Percentiles rank a stretch among this genome's conserved stretches.
Conservation (phyloP, 1,284 basidiomycete genomes). For the Cystobasidium sp. region DNA sequence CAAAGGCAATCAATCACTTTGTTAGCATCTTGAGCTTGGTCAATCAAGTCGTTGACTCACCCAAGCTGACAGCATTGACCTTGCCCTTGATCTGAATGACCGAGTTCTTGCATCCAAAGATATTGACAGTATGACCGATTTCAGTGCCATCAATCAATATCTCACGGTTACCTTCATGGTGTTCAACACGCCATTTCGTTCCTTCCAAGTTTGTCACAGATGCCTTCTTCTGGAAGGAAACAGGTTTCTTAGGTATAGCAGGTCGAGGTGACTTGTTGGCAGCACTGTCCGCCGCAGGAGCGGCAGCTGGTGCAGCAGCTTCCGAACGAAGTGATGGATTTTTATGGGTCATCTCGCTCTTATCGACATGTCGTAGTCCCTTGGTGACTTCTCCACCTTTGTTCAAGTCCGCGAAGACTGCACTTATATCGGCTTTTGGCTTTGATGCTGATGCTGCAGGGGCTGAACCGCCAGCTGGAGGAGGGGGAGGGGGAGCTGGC, state of each 20-base stretch:
- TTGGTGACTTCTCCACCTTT: constrained; percentile 88
- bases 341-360: constrained; percentile 98
- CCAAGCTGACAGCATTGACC: constrained; percentile 88
- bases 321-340: constrained; percentile 80
- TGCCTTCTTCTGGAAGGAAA: constrained; percentile 81
- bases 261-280: constrained; percentile 54
- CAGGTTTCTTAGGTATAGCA: constrained; percentile 77
- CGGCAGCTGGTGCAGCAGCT: constrained; percentile 63
- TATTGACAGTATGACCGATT: constrained; percentile 82
- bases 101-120: constrained; percentile 90
- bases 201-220: constrained; percentile 88
- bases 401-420: constrained; percentile 93
- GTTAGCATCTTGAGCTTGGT: neutral
- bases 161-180: constrained; percentile 81
- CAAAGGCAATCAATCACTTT: constrained; percentile 2
- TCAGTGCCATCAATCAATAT: constrained; percentile 79
- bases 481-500: constrained; percentile 64
- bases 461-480: constrained; percentile 63
- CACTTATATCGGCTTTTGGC: constrained; percentile 67
- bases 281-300: neutral
- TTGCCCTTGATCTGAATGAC: constrained; percentile 89
- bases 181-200: constrained; percentile 84
- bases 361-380: constrained; percentile 88
- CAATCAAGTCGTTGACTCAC: constrained; percentile 62
- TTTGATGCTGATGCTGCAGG: constrained; percentile 59